Conservation (phyloP, 139 green algal species). For the Coelastrella sp. region DNA sequence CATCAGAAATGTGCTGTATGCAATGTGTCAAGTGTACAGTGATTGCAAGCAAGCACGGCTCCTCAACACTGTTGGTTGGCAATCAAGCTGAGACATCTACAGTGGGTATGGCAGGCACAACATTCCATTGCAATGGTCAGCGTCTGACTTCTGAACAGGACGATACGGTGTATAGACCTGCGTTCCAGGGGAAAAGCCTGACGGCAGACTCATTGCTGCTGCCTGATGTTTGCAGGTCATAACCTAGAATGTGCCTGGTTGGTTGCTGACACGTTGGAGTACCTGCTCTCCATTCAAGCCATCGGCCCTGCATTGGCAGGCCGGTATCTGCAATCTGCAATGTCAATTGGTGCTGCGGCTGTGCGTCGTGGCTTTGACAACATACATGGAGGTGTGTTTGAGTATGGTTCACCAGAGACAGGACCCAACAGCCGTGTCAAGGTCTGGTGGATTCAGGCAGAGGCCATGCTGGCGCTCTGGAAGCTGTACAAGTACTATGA, state of each 20-base stretch:
- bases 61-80: too few relatives aligned
- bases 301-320: not conserved
- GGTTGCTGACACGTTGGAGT: slow-evolving; percentile 18
- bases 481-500: slow-evolving; percentile 6
- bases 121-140: too few relatives aligned
- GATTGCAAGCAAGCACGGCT: too few relatives aligned
- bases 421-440: not conserved
- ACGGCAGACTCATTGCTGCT: not conserved
- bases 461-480: slow-evolving; percentile 1
- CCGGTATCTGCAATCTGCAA: not conserved
- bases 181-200: not conserved
- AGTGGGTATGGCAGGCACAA: too few relatives aligned
- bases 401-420: not conserved
- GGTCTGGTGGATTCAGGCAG: slow-evolving; percentile 33
- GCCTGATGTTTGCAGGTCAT: slow-evolving; percentile 8
- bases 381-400: slow-evolving; percentile 5
- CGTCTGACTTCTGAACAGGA: too few relatives aligned
- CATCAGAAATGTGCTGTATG: too few relatives aligned
- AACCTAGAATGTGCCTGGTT: slow-evolving; percentile 31
- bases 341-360: slow-evolving; percentile 13
- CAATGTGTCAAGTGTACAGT: too few relatives aligned
- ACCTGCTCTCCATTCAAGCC: slow-evolving; percentile 2
- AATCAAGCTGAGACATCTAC: too few relatives aligned
- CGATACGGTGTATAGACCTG: too few relatives aligned
- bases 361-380: not conserved